Percentiles rank a stretch among this genome's conserved stretches.
Evolutionary conservation across 805 yeast genomes (phyloP).

Genomic region (Cyberlindnera amylophila): DNA sequence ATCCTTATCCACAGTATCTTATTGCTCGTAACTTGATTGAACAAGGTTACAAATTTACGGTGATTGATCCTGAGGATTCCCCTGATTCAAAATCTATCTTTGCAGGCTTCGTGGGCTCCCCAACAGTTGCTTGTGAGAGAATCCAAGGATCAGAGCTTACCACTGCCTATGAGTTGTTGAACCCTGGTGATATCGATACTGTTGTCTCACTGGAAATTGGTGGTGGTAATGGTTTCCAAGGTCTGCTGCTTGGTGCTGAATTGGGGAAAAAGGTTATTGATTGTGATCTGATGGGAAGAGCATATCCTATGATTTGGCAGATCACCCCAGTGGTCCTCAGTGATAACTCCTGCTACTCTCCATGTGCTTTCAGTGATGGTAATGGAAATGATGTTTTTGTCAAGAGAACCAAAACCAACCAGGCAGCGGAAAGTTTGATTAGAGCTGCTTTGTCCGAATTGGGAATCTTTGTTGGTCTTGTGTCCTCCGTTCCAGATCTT

Average conservation of each 20-base stretch:
- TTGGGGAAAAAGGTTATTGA: conserved; percentile 32
- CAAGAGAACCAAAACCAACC: conserved; percentile 31
- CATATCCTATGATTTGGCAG: conserved; percentile 44
- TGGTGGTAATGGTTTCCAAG: conserved; percentile 40
- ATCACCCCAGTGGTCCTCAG: conserved; percentile 33
- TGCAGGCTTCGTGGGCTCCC: conserved; percentile 43
- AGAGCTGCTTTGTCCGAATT: conserved; percentile 41
- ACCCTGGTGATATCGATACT: conserved; percentile 29
- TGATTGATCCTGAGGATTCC: conserved; percentile 30
- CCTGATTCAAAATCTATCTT: conserved; percentile 16
- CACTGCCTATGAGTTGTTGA: conserved; percentile 30
- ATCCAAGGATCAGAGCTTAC: conserved; percentile 36
- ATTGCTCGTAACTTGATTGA: conserved; percentile 33
- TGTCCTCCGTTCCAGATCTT: conserved; percentile 31
- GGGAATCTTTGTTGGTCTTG: conserved; percentile 39
- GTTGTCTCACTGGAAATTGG: conserved; percentile 41
- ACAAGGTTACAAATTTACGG: conserved; percentile 33
- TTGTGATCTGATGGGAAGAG: conserved; percentile 45
- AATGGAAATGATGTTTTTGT: conserved; percentile 39
- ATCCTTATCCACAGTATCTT: conserved; percentile 41
- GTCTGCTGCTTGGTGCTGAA: conserved; percentile 28
- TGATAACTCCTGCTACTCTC: conserved; percentile 23
- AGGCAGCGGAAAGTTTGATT: conserved; percentile 34
- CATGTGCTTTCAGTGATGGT: conserved; percentile 37
- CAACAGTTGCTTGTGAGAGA: conserved; percentile 44